Evolutionary conservation across 140 eudicot genomes (phyloP), one percentile per base, ranked within the genome.

Genomic region (Ambrosia hybrid): DNA sequence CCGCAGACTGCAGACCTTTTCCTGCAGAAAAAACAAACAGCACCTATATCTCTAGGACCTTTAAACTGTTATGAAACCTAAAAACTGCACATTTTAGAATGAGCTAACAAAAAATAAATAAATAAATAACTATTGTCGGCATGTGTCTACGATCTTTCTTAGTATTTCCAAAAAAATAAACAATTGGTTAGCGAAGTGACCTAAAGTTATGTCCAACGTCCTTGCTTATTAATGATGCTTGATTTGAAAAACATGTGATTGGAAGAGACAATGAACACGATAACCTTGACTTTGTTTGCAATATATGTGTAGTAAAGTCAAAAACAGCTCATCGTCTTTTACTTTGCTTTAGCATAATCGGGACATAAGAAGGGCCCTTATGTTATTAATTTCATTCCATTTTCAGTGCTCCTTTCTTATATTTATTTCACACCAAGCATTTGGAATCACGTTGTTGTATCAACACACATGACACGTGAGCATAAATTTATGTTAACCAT

Each of bases 261-360:
- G 6, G 48, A 64, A 65, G 56, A 51, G 57, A 66, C 72, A 65
- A 41, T 74, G 73, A 65, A 65, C 65, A 5, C 65, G 51, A 73
- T 73, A 51, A 64, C 39, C 30, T 52, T 74, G 73, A 74, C 79
- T 74, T 65, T 62, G 17, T 38, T 74, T 65, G 65, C 66, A 43
- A 6, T 5, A 6, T 5, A 73, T 36, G 64, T 63, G 71, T 73
- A 37, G 64, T 51, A 73, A 73, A 73, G 78, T 73, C 71, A 73
- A 63, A 73, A 73, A 73, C 63, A 16, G 5, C 78, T 52, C 71
- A 37, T 73, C 71, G 9, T 51, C 72, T 74, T 65, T 74, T 65
- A 65, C 67, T 64, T 65, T 65, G 73, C 72, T 53, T 74, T 74
- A 36, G 72, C 66, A 74, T 65, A 55, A 64, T 62, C 33, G 45